Evolutionary conservation across 176 grass and related monocot genomes (phyloP).

Genomic region (Oryza punctata): DNA sequence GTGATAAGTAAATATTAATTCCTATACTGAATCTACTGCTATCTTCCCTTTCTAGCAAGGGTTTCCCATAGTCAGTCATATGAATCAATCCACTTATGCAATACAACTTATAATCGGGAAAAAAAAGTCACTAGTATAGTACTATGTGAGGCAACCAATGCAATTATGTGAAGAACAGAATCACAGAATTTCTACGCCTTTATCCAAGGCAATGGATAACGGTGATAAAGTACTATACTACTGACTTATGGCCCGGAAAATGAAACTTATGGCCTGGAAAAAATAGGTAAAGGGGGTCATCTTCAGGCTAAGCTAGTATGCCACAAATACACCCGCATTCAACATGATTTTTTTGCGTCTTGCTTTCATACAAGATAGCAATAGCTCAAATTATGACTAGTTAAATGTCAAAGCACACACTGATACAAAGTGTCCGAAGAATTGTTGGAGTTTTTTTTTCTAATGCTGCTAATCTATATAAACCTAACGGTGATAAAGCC

Average conservation of each 20-base stretch:
- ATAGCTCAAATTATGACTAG: background rate
- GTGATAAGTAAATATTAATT: background rate
- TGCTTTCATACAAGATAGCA: background rate
- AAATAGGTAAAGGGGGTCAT: constrained; percentile 1
- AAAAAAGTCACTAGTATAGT: constrained; percentile 1
- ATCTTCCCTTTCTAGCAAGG: background rate
- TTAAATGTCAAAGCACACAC: background rate
- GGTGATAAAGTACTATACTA: too few species aligned
- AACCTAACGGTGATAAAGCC: background rate
- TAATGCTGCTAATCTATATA: background rate
- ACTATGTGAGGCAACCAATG: background rate
- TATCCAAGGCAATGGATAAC: too few species aligned
- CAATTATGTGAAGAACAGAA: background rate
- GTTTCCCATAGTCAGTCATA: background rate
- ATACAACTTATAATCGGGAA: background rate
- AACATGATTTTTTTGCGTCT: background rate
- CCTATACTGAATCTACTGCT: background rate
- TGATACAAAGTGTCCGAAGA: background rate
- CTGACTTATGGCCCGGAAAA: too few species aligned
- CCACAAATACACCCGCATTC: background rate
- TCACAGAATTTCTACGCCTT: background rate
- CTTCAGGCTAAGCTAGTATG: background rate
- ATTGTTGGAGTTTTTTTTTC: background rate
- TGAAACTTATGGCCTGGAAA: background rate
- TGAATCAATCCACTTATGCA: background rate